Evolutionary conservation across 306 rosid genomes (phyloP).

Genomic region (Phaseolus lunatus): DNA sequence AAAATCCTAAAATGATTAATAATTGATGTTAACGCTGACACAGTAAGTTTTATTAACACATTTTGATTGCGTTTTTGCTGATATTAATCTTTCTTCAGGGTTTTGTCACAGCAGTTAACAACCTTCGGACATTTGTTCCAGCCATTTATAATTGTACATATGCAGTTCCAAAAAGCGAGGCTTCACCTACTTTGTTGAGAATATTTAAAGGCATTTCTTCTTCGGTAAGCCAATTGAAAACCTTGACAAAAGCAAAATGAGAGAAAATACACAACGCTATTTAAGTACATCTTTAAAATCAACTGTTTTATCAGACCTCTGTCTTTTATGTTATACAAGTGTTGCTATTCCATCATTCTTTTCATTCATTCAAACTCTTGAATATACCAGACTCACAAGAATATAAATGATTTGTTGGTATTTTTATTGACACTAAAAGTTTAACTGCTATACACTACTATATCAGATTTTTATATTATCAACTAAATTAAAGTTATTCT

Average conservation of each 20-base stretch:
- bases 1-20: background rate
- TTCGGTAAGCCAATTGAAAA: slow-evolving; percentile 62
- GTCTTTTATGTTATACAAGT: background rate
- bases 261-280: slow-evolving; percentile 7
- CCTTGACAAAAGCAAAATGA: slow-evolving; percentile 32
- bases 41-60: background rate
- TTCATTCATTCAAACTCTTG: background rate
- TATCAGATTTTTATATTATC: too few species aligned
- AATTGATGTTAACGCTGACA: background rate
- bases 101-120: slow-evolving; percentile 72
- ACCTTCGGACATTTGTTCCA: slow-evolving; percentile 65
- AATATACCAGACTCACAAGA: background rate
- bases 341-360: background rate
- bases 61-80: slow-evolving; percentile 17
- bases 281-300: slow-evolving; percentile 19
- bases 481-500: too few species aligned
- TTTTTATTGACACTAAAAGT: background rate
- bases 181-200: slow-evolving; percentile 76
- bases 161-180: slow-evolving; percentile 59
- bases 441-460: too few species aligned
- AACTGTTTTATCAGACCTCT: background rate
- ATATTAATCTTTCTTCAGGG: slow-evolving; percentile 60
- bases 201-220: slow-evolving; percentile 67
- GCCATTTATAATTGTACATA: slow-evolving; percentile 90
- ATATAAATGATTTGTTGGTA: background rate